Evolutionary conservation across 2,329 filamentous ascomycete genomes (phyloP), one percentile per base, ranked within the genome.

Genomic region (Penicillium psychrosexuale): DNA sequence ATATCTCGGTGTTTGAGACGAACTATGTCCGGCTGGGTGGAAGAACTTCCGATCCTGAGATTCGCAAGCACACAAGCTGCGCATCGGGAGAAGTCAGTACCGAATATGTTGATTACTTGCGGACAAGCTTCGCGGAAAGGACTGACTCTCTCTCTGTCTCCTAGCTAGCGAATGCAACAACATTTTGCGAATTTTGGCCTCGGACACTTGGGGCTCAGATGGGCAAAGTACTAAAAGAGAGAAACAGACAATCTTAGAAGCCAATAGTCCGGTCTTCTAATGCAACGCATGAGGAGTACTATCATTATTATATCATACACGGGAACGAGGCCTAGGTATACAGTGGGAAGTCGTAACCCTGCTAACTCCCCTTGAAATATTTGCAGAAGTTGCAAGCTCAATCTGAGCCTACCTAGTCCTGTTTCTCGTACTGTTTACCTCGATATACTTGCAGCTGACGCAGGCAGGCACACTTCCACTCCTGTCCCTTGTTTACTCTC

Each of bases 21-120:
- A 80, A 83, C 1, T 85, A 91, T 54, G 75, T 87, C 46, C 82
- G 87, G 8, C 73, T 90, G 9, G 91, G 91, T 39, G 85, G 86
- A 2, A 82, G 88, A 30, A 89, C 87, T 17, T 82, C 84, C 48
- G 86, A 89, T 56, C 73, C 77, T 0, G 79, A 81, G 0, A 86
- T 95, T 61, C 84, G 84, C 57, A 77, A 82, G 49, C 81, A 84
- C 13, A 91, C 85, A n/a, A n/a, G n/a, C n/a, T n/a, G n/a, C n/a
- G n/a, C n/a, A n/a, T n/a, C n/a, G n/a, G n/a, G n/a, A n/a, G n/a
- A n/a, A n/a, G n/a, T n/a, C n/a, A n/a, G n/a, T n/a, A n/a, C n/a
- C n/a, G n/a, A n/a, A n/a, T n/a, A n/a, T n/a, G n/a, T n/a, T n/a
- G n/a, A n/a, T n/a, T n/a, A n/a, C n/a, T n/a, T n/a, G n/a, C n/a